These are phyloP conservation scores for Tulasnella sp. DNA, from an alignment of 768 basidiomycete species.

Conservation along the genomic window DNA sequence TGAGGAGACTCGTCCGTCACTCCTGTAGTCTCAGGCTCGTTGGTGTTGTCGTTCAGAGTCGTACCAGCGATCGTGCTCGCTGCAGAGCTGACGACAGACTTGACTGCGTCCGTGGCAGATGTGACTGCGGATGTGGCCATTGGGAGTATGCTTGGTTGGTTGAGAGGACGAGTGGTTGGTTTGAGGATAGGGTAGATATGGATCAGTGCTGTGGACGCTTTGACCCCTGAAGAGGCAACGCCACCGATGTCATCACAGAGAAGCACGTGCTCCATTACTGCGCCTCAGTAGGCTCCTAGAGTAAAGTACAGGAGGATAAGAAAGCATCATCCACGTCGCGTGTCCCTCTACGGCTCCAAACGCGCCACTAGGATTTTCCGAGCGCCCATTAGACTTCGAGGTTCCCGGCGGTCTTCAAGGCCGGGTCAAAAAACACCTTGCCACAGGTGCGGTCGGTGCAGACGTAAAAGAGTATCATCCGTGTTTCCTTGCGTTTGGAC, in stretches of 20 bases:
- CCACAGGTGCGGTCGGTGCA: slow-evolving; percentile 63
- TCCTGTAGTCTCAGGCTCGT: neutral
- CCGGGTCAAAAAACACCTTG: slow-evolving; percentile 65
- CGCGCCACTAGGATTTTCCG: neutral
- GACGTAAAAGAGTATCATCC: slow-evolving; percentile 89
- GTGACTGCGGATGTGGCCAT: neutral
- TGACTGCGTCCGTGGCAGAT: neutral
- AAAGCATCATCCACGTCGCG: neutral
- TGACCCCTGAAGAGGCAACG: neutral
- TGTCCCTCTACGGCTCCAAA: neutral
- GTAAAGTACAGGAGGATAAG: neutral
- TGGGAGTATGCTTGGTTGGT: neutral
- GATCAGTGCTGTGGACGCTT: neutral
- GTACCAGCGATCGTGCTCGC: neutral
- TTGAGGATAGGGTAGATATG: slow-evolving; percentile 7
- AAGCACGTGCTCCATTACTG: slow-evolving; percentile 4
- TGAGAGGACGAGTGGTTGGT: neutral
- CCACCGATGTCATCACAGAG: slow-evolving; percentile 9
- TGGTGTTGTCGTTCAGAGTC: neutral
- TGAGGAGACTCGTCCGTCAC: slow-evolving; percentile 4
- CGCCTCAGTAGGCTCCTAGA: neutral
- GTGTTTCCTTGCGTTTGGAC: slow-evolving; percentile 90
- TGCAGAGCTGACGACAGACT: neutral
- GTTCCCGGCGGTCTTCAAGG: slow-evolving; percentile 33
- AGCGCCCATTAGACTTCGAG: neutral